These are phyloP conservation scores for Coniferiporia weirii DNA, from an alignment of 1,284 basidiomycete species.

Conservation along the genomic window DNA sequence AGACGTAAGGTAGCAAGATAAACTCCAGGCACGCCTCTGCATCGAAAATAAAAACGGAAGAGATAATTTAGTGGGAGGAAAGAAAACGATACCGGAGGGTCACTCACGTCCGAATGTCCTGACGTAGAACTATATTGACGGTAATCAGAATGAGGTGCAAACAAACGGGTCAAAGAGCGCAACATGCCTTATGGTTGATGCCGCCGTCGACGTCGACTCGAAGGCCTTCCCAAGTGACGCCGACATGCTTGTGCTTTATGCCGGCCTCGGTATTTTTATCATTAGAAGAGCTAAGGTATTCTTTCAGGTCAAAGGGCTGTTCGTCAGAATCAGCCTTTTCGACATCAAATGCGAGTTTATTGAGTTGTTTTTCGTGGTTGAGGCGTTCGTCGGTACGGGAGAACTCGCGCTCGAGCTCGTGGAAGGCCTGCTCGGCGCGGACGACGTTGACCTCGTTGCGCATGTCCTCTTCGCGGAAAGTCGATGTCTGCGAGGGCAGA, in stretches of 20 bases:
- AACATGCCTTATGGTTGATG: slow-evolving; percentile 47
- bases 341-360: slow-evolving; percentile 32
- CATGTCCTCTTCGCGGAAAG: slow-evolving; percentile 8
- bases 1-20: slow-evolving; percentile 48
- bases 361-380: slow-evolving; percentile 17
- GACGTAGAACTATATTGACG: slow-evolving; percentile 50
- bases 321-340: slow-evolving; percentile 23
- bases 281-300: slow-evolving; percentile 68
- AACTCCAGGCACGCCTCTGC: slow-evolving; percentile 58
- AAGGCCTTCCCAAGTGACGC: slow-evolving; percentile 74
- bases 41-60: slow-evolving; percentile 28
- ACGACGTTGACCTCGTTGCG: slow-evolving; percentile 24
- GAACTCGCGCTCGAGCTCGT: slow-evolving; percentile 41
- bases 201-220: slow-evolving; percentile 71
- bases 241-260: slow-evolving; percentile 80
- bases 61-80: slow-evolving; percentile 39
- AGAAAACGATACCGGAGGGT: slow-evolving; percentile 21
- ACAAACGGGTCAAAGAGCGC: neutral
- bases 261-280: slow-evolving; percentile 65
- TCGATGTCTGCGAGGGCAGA: slow-evolving; percentile 16
- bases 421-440: slow-evolving; percentile 45
- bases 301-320: slow-evolving; percentile 62
- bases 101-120: slow-evolving; percentile 54
- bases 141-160: neutral
- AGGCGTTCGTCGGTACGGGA: slow-evolving; percentile 26